A percentile compares a stretch with the other conserved stretches of the same genome.
These are phyloP conservation scores for Astrothelium macrocarpum DNA, from an alignment of 495 filamentous ascomycete genomes.

Conservation along the genomic window DNA sequence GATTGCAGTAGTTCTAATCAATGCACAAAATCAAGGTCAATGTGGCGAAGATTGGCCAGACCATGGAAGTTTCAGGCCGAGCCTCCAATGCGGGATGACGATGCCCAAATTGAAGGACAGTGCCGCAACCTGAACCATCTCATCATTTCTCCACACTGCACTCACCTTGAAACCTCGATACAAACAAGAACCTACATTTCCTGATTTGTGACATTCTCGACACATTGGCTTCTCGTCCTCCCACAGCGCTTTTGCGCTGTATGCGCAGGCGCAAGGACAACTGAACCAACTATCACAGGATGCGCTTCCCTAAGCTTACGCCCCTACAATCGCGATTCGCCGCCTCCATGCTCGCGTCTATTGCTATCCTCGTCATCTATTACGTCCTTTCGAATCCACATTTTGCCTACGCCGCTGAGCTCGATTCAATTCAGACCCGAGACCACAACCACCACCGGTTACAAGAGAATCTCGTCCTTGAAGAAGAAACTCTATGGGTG, in stretches of 20 bases:
- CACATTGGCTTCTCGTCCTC: background rate
- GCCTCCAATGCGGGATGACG: conserved; percentile 2
- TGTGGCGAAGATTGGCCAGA: no score
- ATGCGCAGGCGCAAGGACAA: conserved; percentile 36
- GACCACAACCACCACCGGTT: conserved; percentile 41
- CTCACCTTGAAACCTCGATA: background rate
- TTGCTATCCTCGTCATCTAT: conserved; percentile 47
- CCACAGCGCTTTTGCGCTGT: conserved; percentile 5
- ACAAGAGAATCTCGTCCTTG: conserved; percentile 13
- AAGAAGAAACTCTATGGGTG: conserved; percentile 22
- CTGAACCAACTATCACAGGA: conserved; percentile 17
- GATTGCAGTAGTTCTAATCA: no score
- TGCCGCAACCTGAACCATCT: background rate
- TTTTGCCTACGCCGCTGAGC: conserved; percentile 51
- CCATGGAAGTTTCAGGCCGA: background rate
- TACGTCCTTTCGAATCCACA: conserved; percentile 44
- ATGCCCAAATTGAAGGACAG: background rate
- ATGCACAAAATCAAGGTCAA: no score
- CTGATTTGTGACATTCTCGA: background rate
- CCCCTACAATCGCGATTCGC: conserved; percentile 60
- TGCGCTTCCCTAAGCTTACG: conserved; percentile 40
- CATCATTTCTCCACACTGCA: background rate
- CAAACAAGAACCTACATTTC: background rate
- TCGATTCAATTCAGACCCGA: conserved; percentile 34
- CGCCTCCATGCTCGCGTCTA: conserved; percentile 50